Conservation (phyloP, 2,329 filamentous ascomycete species). For the Diplodia sapinea region DNA sequence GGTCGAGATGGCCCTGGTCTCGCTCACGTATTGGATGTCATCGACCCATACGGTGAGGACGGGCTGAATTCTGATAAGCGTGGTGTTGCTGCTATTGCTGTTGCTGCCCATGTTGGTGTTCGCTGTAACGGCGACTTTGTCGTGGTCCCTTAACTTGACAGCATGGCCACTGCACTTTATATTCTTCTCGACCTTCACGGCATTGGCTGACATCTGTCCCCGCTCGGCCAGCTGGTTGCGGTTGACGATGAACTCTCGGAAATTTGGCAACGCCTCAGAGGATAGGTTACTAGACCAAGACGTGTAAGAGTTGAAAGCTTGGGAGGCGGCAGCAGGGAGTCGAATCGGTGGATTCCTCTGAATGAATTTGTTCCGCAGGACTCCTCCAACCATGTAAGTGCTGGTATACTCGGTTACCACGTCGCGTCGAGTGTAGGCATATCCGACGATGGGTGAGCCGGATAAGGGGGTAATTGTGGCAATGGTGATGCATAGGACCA, state of each 20-base stretch:
- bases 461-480: conserved; percentile 16
- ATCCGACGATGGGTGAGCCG: conserved; percentile 24
- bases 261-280: conserved; percentile 15
- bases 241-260: conserved; percentile 22
- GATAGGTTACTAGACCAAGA: conserved; percentile 22
- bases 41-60: conserved; percentile 29
- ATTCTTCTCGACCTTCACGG: conserved; percentile 17
- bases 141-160: conserved; percentile 8
- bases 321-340: not conserved
- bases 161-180: conserved; percentile 14
- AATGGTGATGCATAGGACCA: conserved; percentile 19
- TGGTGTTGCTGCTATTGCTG: not conserved
- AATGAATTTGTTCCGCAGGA: conserved; percentile 3
- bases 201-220: conserved; percentile 18
- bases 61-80: conserved; percentile 14
- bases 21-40: conserved; percentile 9
- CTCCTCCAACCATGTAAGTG: conserved; percentile 17
- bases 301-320: conserved; percentile 16
- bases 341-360: conserved; percentile 17
- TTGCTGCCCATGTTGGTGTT: conserved; percentile 2
- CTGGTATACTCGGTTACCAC: not conserved
- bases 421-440: conserved; percentile 12
- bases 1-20: conserved; percentile 16
- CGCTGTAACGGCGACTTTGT: not conserved
- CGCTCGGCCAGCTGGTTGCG: not conserved